phyloP scores from a whole-genome alignment of 2,329 filamentous ascomycete species.

The Neocatenulostroma microsporum region DNA sequence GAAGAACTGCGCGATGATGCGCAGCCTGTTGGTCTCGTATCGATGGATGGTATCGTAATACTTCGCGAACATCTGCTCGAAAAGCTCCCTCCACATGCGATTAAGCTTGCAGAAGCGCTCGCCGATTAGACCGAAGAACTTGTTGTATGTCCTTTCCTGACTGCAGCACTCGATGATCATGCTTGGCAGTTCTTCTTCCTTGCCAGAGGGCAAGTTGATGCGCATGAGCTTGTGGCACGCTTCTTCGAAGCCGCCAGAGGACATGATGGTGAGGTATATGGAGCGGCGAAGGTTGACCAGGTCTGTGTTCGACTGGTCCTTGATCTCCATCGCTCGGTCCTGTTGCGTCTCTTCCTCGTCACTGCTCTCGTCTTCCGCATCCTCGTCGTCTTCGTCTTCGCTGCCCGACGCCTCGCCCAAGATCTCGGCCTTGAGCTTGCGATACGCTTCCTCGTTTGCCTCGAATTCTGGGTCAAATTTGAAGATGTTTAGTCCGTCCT shows the following conservation, averaged over 20 bases:
- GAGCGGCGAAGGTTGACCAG: conserved; percentile 86
- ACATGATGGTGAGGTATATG: conserved; percentile 98
- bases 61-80: conserved; percentile 80
- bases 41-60: conserved; percentile 98
- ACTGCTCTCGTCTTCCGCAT: conserved; percentile 45
- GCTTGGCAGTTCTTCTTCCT: conserved; percentile 82
- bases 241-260: conserved; percentile 91
- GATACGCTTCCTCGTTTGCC: conserved; percentile 83
- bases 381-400: conserved; percentile 65
- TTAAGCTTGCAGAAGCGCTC: conserved; percentile 96
- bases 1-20: conserved; percentile 93
- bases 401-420: conserved; percentile 73
- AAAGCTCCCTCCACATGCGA: conserved; percentile 85
- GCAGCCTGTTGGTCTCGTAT: conserved; percentile 88
- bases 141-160: conserved; percentile 93
- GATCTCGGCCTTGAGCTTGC: conserved; percentile 85
- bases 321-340: conserved; percentile 81
- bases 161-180: conserved; percentile 98
- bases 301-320: conserved; percentile 94
- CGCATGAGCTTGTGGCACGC: conserved; percentile 90
- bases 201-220: conserved; percentile 74
- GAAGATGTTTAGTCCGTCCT: conserved; percentile 90
- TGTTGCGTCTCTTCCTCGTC: conserved; percentile 54
- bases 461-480: conserved; percentile 88
- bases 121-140: conserved; percentile 91